Evolutionary conservation across 495 filamentous ascomycete species (phyloP), one percentile per base, ranked within the genome.

Genomic region (Darksidea phi): DNA sequence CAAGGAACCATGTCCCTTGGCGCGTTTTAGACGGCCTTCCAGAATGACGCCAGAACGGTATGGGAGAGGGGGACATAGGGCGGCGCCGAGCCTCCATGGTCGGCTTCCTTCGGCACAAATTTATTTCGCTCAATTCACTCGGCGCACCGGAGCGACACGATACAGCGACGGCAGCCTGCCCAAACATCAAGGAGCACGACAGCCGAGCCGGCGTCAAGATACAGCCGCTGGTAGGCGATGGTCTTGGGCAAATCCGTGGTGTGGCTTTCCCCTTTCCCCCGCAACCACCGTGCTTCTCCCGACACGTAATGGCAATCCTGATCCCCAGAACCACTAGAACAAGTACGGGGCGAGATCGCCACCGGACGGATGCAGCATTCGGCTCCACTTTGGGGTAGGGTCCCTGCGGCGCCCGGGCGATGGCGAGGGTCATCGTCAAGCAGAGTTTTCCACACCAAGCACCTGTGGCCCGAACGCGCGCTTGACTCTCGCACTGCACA

Each of bases 261-360:
- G 5, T 15, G 18, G 18, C 13, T 43, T 3, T 20, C 41, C 36
- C 8, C 36, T 8, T 25, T 42, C 13, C 32, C 36, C 36, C 18
- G 18, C 52, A 26, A 20, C 25, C 20, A 11, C 26, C 6, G 23
- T 21, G 8, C 5, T 24, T 15, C 20, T n/a, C 23, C 38, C 23
- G 25, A 46, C 32, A 61, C 57, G 57, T 61, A 61, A 61, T 54
- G 18, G 34, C 10, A 59, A 61, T 47, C 53, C n/a, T 12, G 37
- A 4, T 47, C 48, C 41, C 26, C 12, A 17, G 57, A 53, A 26
- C 34, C 32, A 41, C 34, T n/a, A 20, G 24, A 43, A 13, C 8
- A 52, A 20, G 2, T 24, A n/a, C 6, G 23, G 13, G 13, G 5
- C 5, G 41, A 43, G 41, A 43, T 43, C 41, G 41, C 15, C 41